Conservation (phyloP, 768 basidiomycete species). For the Trametes elegans region DNA sequence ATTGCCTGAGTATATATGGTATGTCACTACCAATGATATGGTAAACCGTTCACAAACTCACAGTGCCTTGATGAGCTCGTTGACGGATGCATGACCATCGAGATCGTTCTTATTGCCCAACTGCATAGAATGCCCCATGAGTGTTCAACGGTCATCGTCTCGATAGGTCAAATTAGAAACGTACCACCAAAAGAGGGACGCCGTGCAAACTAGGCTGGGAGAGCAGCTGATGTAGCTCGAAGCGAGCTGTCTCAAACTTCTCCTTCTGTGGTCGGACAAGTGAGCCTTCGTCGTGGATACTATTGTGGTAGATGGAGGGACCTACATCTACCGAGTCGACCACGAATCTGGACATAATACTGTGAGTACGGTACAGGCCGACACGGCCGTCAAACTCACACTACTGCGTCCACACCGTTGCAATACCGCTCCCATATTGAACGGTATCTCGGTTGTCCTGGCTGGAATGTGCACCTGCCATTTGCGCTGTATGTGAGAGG, state of each 20-base stretch:
- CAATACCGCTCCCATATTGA: constrained; percentile 97
- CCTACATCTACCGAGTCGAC: constrained; percentile 88
- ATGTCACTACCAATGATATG: not conserved
- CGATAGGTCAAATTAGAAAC: too few relatives aligned
- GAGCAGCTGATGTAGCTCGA: constrained; percentile 81
- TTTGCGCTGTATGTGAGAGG: not conserved
- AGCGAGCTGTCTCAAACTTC: constrained; percentile 79
- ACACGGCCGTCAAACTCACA: too few relatives aligned
- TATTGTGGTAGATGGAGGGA: not conserved
- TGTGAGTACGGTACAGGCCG: too few relatives aligned
- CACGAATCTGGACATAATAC: constrained; percentile 85
- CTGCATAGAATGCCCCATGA: constrained; percentile 34
- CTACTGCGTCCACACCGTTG: constrained; percentile 87
- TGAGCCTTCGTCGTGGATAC: too few relatives aligned
- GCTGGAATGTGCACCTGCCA: constrained; percentile 13
- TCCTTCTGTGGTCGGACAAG: constrained; percentile 72
- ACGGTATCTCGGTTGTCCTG: constrained; percentile 90
- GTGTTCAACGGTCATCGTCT: not conserved
- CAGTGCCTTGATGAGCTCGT: constrained; percentile 81
- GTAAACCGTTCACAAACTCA: constrained; percentile 34
- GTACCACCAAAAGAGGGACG: constrained; percentile 80
- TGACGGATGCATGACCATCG: constrained; percentile 69
- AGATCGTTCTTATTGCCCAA: constrained; percentile 95
- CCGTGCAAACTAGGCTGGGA: constrained; percentile 60
- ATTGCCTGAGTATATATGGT: constrained; percentile 43